Evolutionary conservation across 192 early-diverging fungal genomes (phyloP).

Genomic region (Chytriomyces sp.): DNA sequence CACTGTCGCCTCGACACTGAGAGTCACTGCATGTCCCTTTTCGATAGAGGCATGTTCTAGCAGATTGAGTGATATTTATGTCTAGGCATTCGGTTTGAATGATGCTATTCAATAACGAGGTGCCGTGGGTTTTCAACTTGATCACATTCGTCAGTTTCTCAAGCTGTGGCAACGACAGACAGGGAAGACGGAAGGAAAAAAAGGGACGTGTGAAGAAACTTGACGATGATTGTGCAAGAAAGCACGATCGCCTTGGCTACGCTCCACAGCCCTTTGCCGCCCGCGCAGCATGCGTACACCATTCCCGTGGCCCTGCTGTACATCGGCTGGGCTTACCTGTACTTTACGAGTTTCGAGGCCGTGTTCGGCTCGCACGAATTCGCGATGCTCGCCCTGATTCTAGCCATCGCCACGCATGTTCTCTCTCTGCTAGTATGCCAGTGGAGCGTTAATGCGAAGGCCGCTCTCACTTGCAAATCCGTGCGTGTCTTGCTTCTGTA

Average conservation of each 20-base stretch:
- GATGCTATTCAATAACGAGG: too few relatives aligned
- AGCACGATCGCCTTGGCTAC: constrained; percentile 71
- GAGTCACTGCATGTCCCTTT: too few relatives aligned
- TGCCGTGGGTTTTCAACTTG: too few relatives aligned
- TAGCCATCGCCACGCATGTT: constrained; percentile 71
- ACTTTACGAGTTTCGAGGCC: constrained; percentile 72
- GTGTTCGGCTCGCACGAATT: constrained; percentile 80
- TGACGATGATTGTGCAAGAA: constrained; percentile 66
- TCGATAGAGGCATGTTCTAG: too few relatives aligned
- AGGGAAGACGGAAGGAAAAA: too few relatives aligned
- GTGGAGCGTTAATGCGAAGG: constrained; percentile 90
- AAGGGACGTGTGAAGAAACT: too few relatives aligned
- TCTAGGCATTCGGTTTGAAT: too few relatives aligned
- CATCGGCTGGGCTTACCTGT: constrained; percentile 77
- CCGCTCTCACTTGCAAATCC: constrained; percentile 76
- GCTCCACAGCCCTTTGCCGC: constrained; percentile 76
- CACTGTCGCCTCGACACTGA: too few relatives aligned
- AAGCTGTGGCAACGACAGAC: too few relatives aligned
- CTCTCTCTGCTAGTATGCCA: constrained; percentile 86
- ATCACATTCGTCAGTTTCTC: too few relatives aligned
- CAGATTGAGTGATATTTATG: too few relatives aligned
- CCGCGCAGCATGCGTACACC: constrained; percentile 76
- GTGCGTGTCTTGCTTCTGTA: constrained; percentile 49
- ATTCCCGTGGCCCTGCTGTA: constrained; percentile 84
- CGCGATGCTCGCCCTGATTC: constrained; percentile 47